A percentile compares a stretch with the other conserved stretches of the same genome.
phyloP scores from a whole-genome alignment of 192 early-diverging fungal species.

The Linnemannia elongata region DNA sequence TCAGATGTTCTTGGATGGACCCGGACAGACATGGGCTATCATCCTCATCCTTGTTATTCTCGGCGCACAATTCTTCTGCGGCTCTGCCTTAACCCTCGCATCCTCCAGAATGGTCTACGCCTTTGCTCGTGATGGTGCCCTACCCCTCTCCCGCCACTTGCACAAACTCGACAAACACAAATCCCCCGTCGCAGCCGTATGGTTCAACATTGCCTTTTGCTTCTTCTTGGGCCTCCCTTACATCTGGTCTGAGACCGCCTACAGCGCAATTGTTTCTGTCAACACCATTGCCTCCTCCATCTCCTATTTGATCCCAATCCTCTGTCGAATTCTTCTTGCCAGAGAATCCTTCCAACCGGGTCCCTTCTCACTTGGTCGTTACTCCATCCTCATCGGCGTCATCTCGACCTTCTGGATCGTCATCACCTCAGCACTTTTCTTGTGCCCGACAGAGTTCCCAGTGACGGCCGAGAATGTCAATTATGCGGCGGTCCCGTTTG shows the following conservation, averaged over 20 bases:
- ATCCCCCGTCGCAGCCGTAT: conserved; percentile 63
- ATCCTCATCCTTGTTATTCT: conserved; percentile 63
- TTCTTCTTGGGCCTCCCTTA: conserved; percentile 64
- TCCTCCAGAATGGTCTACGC: conserved; percentile 71
- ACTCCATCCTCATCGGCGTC: conserved; percentile 54
- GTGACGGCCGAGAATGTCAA: conserved; percentile 64
- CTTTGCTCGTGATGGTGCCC: conserved; percentile 68
- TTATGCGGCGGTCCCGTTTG: conserved; percentile 62
- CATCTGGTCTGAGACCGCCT: conserved; percentile 63
- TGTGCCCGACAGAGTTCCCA: conserved; percentile 60
- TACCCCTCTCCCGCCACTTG: conserved; percentile 62
- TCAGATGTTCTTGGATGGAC: conserved; percentile 63
- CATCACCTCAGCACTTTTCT: conserved; percentile 59
- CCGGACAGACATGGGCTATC: conserved; percentile 62
- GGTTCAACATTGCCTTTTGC: conserved; percentile 67
- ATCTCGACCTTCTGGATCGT: conserved; percentile 59
- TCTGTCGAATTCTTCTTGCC: conserved; percentile 59
- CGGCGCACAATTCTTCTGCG: conserved; percentile 64
- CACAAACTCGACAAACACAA: conserved; percentile 62
- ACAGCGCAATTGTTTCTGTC: conserved; percentile 67
- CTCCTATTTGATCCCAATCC: conserved; percentile 66
- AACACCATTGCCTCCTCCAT: conserved; percentile 66
- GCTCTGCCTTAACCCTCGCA: conserved; percentile 59
- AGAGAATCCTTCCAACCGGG: conserved; percentile 62
- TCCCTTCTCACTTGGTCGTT: conserved; percentile 61